Evolutionary conservation across 2,329 filamentous ascomycete genomes (phyloP).

Genomic region (Colletotrichum melonis): DNA sequence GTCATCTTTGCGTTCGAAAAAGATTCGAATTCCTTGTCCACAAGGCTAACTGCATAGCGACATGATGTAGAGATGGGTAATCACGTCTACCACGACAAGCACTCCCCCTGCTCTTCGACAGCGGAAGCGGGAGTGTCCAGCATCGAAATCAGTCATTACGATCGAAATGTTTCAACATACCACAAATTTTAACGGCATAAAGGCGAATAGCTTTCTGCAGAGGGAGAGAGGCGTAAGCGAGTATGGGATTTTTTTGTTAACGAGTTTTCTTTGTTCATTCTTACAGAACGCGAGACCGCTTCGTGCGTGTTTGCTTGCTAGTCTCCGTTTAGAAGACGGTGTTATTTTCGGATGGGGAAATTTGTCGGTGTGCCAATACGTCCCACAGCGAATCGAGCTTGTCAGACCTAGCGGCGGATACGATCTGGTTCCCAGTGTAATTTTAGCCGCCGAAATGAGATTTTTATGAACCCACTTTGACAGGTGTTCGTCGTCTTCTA

Average conservation of each 20-base stretch:
- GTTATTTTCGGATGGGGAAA: background rate
- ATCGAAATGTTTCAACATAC: constrained; percentile 5
- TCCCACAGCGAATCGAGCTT: constrained; percentile 17
- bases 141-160: constrained; percentile 4
- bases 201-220: constrained; percentile 11
- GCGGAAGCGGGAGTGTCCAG: background rate
- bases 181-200: constrained; percentile 20
- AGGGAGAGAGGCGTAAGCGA: background rate
- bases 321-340: constrained; percentile 3
- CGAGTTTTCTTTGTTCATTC: constrained; percentile 28
- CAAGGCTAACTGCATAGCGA: constrained; percentile 31
- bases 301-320: background rate
- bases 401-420: constrained; percentile 30
- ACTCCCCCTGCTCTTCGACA: background rate
- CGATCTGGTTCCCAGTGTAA: constrained; percentile 21
- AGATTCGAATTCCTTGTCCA: background rate
- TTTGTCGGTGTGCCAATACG: background rate
- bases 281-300: background rate
- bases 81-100: constrained; percentile 11
- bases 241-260: constrained; percentile 2
- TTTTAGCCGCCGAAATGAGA: constrained; percentile 24
- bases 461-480: background rate
- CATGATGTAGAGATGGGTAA: constrained; percentile 34
- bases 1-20: background rate
- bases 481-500: background rate